Conservation (phyloP, 2,329 filamentous ascomycete genomes). For the Ilyonectria destructans region DNA sequence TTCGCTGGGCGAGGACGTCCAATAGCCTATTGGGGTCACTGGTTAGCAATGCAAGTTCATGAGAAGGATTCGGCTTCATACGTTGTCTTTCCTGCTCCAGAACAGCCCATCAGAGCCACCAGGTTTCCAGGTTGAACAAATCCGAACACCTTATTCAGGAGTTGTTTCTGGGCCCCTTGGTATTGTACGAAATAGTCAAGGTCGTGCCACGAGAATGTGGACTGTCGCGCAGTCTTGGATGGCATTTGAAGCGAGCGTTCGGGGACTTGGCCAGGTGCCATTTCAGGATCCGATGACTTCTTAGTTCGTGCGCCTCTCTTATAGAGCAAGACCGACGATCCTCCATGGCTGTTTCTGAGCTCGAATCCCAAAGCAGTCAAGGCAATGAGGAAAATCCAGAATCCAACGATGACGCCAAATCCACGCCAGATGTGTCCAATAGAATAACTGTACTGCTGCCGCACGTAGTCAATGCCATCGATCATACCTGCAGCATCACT, state of each 20-base stretch:
- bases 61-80: conserved; percentile 1
- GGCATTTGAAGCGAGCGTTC: conserved; percentile 12
- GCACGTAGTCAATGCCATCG: conserved; percentile 68
- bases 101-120: conserved; percentile 85
- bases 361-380: conserved; percentile 80
- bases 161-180: conserved; percentile 67
- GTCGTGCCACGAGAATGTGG: conserved; percentile 80
- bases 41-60: background rate
- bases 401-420: conserved; percentile 81
- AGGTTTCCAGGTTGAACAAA: conserved; percentile 87
- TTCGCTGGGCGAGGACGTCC: conserved; percentile 78
- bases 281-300: conserved; percentile 55
- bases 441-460: conserved; percentile 66
- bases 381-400: conserved; percentile 79
- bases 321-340: conserved; percentile 34
- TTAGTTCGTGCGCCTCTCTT: conserved; percentile 24
- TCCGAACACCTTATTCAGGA: conserved; percentile 78
- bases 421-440: conserved; percentile 77
- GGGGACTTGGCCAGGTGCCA: conserved; percentile 10
- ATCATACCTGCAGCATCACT: conserved; percentile 66
- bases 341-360: conserved; percentile 47
- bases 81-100: conserved; percentile 87
- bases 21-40: conserved; percentile 59
- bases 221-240: conserved; percentile 66
- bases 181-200: conserved; percentile 81